Evolutionary conservation across 1,284 basidiomycete genomes (phyloP).

Genomic region (Irpex sp.): DNA sequence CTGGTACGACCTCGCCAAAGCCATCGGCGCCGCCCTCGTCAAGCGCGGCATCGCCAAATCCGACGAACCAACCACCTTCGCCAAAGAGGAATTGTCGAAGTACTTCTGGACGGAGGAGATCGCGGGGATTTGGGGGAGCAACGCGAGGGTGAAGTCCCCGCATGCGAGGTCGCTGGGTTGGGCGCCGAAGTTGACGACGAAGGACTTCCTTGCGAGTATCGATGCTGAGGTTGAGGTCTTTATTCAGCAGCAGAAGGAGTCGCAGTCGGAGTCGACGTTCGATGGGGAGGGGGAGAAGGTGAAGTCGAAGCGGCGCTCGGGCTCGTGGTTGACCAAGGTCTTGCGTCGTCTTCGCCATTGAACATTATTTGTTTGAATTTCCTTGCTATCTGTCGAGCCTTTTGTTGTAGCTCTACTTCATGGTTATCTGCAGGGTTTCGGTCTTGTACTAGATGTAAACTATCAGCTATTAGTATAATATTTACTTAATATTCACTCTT

Average conservation of each 20-base stretch:
- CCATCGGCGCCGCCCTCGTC: constrained; percentile 27
- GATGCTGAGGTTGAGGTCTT: neutral
- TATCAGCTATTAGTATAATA: no score
- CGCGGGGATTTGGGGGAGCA: neutral
- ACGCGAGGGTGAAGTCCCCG: neutral
- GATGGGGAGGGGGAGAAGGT: no score
- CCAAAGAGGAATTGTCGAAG: constrained; percentile 5
- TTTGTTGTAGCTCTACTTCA: no score
- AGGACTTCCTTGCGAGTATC: neutral
- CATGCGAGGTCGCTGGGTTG: neutral
- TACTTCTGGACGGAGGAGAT: constrained; percentile 10
- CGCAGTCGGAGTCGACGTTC: no score
- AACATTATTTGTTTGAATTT: no score
- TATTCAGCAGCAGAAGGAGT: neutral
- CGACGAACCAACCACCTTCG: constrained; percentile 5
- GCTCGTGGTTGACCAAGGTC: no score
- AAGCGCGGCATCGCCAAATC: constrained; percentile 14
- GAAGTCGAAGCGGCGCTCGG: no score
- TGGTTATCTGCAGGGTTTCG: no score
- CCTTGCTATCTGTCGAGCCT: no score
- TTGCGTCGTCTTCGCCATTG: no score
- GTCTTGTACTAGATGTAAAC: no score
- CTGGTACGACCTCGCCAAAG: constrained; percentile 25
- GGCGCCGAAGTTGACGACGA: neutral
- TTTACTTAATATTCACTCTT: no score